Percentiles rank a stretch among this genome's conserved stretches.
phyloP scores from a whole-genome alignment of 306 rosid species.

The Dalbergia cultrata region DNA sequence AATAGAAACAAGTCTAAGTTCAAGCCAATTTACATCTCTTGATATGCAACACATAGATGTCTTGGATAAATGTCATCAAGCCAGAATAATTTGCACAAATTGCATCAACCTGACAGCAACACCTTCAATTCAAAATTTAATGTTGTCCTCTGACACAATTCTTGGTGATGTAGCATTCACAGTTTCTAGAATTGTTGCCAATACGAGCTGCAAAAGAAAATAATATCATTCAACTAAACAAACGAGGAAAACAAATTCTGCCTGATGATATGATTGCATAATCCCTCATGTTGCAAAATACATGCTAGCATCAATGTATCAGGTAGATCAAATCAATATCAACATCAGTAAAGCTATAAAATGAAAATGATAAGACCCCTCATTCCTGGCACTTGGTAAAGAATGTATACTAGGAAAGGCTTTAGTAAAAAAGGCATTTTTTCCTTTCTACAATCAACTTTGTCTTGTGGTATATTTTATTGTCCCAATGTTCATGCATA shows the following conservation, averaged over 20 bases:
- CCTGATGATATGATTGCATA: slow-evolving; percentile 27
- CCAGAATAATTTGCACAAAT: too few species aligned
- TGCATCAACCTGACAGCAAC: too few species aligned
- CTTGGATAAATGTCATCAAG: too few species aligned
- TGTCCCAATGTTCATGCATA: slow-evolving; percentile 23
- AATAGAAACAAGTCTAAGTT: too few species aligned
- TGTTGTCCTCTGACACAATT: too few species aligned
- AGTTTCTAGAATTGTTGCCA: slow-evolving; percentile 79
- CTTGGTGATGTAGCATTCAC: slow-evolving; percentile 61
- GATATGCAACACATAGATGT: too few species aligned
- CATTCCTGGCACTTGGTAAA: slow-evolving; percentile 27
- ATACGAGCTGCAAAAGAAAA: slow-evolving; percentile 65
- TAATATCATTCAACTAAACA: slow-evolving; percentile 30
- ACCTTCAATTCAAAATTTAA: too few species aligned
- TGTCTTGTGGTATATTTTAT: slow-evolving; percentile 30
- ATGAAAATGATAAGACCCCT: slow-evolving; percentile 7
- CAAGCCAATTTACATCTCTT: too few species aligned
- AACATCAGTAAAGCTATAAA: slow-evolving; percentile 18
- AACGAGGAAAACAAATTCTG: not conserved
- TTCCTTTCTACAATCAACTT: slow-evolving; percentile 11
- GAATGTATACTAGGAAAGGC: slow-evolving; percentile 15
- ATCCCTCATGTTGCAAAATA: slow-evolving; percentile 20
- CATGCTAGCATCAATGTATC: slow-evolving; percentile 23
- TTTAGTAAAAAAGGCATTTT: not conserved
- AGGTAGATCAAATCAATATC: too few species aligned